These are phyloP conservation scores for Aristolochia contorta DNA, from an alignment of 164 flowering plant genomes.

Conservation along the genomic window DNA sequence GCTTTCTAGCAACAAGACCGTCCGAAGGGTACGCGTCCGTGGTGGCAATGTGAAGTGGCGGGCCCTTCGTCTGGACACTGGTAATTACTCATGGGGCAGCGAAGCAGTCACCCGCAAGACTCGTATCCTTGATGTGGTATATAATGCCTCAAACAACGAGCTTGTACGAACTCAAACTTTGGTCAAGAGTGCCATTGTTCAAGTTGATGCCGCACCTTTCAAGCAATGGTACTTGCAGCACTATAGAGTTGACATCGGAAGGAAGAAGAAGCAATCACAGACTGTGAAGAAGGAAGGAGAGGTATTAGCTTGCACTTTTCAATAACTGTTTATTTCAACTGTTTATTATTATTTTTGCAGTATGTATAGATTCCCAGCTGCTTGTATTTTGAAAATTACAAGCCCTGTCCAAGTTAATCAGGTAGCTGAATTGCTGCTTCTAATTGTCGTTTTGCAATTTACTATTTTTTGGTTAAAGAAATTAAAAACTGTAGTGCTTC, in stretches of 20 bases:
- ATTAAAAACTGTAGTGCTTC: too few relatives aligned
- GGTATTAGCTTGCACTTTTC: slow-evolving; percentile 1
- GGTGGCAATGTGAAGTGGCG: slow-evolving; percentile 13
- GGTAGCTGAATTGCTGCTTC: too few relatives aligned
- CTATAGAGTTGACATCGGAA: slow-evolving; percentile 6
- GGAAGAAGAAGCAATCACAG: slow-evolving; percentile 7
- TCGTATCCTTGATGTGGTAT: slow-evolving; percentile 8
- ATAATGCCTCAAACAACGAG: slow-evolving; percentile 13
- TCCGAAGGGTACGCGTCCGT: slow-evolving; percentile 7
- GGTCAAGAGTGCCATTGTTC: slow-evolving; percentile 10
- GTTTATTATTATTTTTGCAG: too few relatives aligned
- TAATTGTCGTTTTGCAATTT: too few relatives aligned
- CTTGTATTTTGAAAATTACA: too few relatives aligned
- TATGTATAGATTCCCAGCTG: too few relatives aligned
- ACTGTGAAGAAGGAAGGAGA: slow-evolving; percentile 4
- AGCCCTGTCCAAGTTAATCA: too few relatives aligned
- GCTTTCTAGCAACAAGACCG: slow-evolving; percentile 13
- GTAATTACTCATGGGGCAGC: slow-evolving; percentile 12
- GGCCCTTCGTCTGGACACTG: slow-evolving; percentile 9
- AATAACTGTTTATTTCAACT: not conserved
- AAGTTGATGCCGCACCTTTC: slow-evolving; percentile 11
- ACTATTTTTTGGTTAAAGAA: too few relatives aligned
- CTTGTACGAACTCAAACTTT: slow-evolving; percentile 9
- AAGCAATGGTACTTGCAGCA: slow-evolving; percentile 11
- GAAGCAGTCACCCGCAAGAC: slow-evolving; percentile 13